Evolutionary conservation across 2,329 filamentous ascomycete genomes (phyloP).

Genomic region (Cytospora leucostoma): DNA sequence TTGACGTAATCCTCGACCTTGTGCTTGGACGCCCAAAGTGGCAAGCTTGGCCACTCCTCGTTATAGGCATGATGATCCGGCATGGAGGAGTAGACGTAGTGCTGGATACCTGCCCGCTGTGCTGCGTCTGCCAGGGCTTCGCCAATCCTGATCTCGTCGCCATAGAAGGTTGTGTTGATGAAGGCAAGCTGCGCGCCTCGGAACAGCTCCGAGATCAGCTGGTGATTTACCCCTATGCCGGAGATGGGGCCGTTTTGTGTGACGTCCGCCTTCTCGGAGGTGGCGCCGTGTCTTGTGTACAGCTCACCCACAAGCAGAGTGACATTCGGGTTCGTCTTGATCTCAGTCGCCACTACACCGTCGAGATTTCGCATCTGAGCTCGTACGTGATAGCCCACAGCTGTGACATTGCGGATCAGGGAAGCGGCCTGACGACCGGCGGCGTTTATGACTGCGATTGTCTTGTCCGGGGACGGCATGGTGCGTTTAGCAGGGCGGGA

Average conservation of each 20-base stretch:
- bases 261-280: constrained; percentile 58
- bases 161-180: constrained; percentile 97
- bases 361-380: constrained; percentile 88
- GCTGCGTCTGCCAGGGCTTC: constrained; percentile 86
- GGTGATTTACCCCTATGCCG: constrained; percentile 68
- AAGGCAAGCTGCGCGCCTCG: constrained; percentile 84
- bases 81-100: constrained; percentile 97
- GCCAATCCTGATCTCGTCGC: constrained; percentile 89
- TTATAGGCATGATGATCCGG: constrained; percentile 86
- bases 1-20: constrained; percentile 89
- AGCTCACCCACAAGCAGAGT: constrained; percentile 66
- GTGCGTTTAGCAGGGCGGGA: constrained; percentile 58
- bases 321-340: constrained; percentile 76
- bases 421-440: constrained; percentile 95
- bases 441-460: constrained; percentile 92
- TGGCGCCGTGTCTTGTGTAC: constrained; percentile 54
- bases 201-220: constrained; percentile 77
- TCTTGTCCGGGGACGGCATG: constrained; percentile 67
- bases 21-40: constrained; percentile 91
- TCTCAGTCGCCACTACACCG: constrained; percentile 85
- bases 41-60: constrained; percentile 75
- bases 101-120: constrained; percentile 78
- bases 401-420: constrained; percentile 89
- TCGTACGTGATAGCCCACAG: constrained; percentile 89
- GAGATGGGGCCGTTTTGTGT: constrained; percentile 66